Evolutionary conservation across 164 flowering plant species (phyloP).

Genomic region (Tinospora cordifolia): DNA sequence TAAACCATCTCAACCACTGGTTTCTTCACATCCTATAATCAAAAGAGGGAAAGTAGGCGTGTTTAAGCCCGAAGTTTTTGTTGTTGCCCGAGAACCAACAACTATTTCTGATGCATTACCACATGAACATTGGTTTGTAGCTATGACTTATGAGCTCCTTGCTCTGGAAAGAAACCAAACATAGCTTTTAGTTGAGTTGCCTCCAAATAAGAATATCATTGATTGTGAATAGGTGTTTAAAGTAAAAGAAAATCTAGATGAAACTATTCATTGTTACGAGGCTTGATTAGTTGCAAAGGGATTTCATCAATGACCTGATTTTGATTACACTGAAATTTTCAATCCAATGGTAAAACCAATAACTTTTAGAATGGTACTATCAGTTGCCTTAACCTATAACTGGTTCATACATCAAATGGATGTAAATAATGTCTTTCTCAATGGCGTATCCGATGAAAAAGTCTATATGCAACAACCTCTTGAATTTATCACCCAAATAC

Average conservation of each 20-base stretch:
- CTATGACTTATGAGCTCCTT: too few relatives aligned
- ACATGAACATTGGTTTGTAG: too few relatives aligned
- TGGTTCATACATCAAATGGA: background rate
- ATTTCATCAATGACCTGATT: background rate
- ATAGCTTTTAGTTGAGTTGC: background rate
- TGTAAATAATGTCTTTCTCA: background rate
- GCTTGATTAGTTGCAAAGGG: background rate
- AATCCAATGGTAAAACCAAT: background rate
- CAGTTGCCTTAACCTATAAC: background rate
- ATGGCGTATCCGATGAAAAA: background rate
- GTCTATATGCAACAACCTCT: slow-evolving; percentile 2
- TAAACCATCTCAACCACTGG: too few relatives aligned
- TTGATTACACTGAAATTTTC: background rate
- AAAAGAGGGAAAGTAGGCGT: too few relatives aligned
- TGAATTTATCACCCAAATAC: too few relatives aligned
- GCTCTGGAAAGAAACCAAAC: background rate
- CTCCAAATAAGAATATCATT: background rate
- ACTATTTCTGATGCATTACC: too few relatives aligned
- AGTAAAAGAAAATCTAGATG: background rate
- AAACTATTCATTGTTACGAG: background rate
- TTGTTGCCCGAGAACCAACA: too few relatives aligned
- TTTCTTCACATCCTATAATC: too few relatives aligned
- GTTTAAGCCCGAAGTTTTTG: too few relatives aligned
- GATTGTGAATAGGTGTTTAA: slow-evolving; percentile 1
- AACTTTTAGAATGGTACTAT: background rate